Evolutionary conservation across 2,329 filamentous ascomycete species (phyloP), one percentile per base, ranked within the genome.

Genomic region (Eutypa lata): DNA sequence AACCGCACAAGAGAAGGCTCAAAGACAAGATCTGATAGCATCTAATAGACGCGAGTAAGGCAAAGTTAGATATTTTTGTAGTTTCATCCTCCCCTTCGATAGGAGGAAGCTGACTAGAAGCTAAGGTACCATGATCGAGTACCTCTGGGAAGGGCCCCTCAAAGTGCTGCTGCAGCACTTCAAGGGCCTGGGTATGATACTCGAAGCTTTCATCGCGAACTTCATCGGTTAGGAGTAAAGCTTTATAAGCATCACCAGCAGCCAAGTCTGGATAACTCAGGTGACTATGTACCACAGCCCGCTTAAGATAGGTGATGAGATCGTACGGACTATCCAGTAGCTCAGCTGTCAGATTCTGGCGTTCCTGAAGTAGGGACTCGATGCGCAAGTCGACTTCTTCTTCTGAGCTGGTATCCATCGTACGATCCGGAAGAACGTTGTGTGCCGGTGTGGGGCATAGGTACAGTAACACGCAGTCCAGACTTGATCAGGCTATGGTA

Each of bases 231-330:
- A 99, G 76, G 3, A 96, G 81, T n/a, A 97, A 79, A 1, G 92
- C 91, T 51, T 89, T 87, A 68, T 97, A 97, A 5, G 91, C 90
- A 75, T 97, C 92, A 33, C 91, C 90, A 11, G 88, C 87, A 5
- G 91, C 91, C 38, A 99, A 82, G 69, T 99, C 94, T 0, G 91
- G 90, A 69, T 96, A 97, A 37, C 85, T 90, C 46, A 97, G 78
- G 45, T 84, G 76, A 16, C 85, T 81, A 69, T 97, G 85, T 42
- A 88, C 76, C 33, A 81, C 74, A 22, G 90, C 90, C 31, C 92
- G 83, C 57, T 87, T 80, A 51, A 89, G 75, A 59, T 86, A 87
- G 7, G 87, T 74, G 51, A 88, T 75, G 35, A 84, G 68, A 61
- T 88, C 83, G 64, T 86, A 87, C 1, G 84, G 79, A 4, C 73